Percentiles rank a stretch among this genome's conserved stretches.
These are phyloP conservation scores for Oligophagozyma castellii DNA, from an alignment of 1,139 yeast species.

Conservation along the genomic window DNA sequence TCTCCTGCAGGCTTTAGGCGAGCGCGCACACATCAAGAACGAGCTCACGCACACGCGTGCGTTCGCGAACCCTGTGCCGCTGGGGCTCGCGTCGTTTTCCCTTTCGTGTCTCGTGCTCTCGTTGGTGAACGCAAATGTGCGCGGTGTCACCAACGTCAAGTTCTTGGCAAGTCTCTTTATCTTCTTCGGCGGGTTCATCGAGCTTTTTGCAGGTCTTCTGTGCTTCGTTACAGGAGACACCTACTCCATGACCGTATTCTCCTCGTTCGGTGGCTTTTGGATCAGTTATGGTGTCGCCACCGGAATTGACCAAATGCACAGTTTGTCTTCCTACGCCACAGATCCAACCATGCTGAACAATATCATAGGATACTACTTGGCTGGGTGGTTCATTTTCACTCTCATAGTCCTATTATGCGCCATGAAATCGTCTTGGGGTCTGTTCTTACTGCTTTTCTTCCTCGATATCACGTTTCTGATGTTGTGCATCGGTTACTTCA, in stretches of 20 bases:
- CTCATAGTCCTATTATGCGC: constrained; percentile 44
- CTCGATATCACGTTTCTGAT: constrained; percentile 43
- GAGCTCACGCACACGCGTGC: no score
- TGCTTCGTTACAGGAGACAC: constrained; percentile 54
- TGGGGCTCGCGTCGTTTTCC: constrained; percentile 46
- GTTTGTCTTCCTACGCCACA: constrained; percentile 35
- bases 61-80: constrained; percentile 47
- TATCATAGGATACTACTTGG: constrained; percentile 45
- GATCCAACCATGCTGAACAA: constrained; percentile 29
- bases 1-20: constrained; percentile 34
- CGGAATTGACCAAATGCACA: constrained; percentile 41
- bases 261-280: constrained; percentile 71
- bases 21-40: constrained; percentile 4
- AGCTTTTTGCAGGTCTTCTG: constrained; percentile 53
- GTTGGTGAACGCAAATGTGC: constrained; percentile 37
- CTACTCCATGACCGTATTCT: constrained; percentile 50
- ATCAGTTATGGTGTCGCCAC: constrained; percentile 50
- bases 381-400: constrained; percentile 59
- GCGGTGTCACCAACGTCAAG: constrained; percentile 36
- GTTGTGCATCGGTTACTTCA: constrained; percentile 43
- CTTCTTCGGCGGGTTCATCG: constrained; percentile 53
- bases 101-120: constrained; percentile 33
- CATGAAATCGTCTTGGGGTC: constrained; percentile 50
- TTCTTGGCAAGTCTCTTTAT: constrained; percentile 36
- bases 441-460: constrained; percentile 38